Evolutionary conservation across 805 yeast species (phyloP), one percentile per base, ranked within the genome.

Genomic region (Deakozyma indianensis): DNA sequence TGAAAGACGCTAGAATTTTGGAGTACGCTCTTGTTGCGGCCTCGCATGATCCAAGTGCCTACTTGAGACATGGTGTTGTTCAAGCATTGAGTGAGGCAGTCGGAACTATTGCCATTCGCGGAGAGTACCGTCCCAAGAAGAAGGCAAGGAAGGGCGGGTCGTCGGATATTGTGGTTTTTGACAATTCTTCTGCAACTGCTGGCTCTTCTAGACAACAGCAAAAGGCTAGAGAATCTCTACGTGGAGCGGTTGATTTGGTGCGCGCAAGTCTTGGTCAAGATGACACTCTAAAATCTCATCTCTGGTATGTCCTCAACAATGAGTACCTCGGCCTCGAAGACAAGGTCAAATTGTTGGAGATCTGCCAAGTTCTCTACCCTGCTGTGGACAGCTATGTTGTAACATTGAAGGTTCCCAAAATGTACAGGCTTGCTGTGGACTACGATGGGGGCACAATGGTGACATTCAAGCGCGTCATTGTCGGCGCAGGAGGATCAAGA

Each of bases 251-350:
- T 35, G 80, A 77, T 23, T 55, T 80, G 3, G 61, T 84, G 11
- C 64, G 90, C 44, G 67, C 81, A 43, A 81, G 77, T 45, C 72
- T 75, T 47, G 60, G 64, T 4, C 58, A 73, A 1, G 67, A 73
- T 43, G 56, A 61, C 23, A 84, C 86, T 0, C 63, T 92, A 20
- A 70, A 71, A 45, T 54, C 57, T 2, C 71, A 73, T 5, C 53
- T 92, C 1, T 87, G 96, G 96, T 68, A 71, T 41, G 68, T 78
- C 7, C 59, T 87, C 5, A 44, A 48, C 4, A 82, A 79, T 53
- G 69, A 82, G 0, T 76, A 82, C 1, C 59, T 79, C 18, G 71
- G 82, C 11, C 62, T 84, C 1, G 63, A 73, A 38, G 78, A 78
- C 27, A 75, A 78, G 51, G 69, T 88, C 47, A 60, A 70, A 28